Conservation (phyloP, 2,329 filamentous ascomycete species). For the Fusarium neocosmosporiellum region DNA sequence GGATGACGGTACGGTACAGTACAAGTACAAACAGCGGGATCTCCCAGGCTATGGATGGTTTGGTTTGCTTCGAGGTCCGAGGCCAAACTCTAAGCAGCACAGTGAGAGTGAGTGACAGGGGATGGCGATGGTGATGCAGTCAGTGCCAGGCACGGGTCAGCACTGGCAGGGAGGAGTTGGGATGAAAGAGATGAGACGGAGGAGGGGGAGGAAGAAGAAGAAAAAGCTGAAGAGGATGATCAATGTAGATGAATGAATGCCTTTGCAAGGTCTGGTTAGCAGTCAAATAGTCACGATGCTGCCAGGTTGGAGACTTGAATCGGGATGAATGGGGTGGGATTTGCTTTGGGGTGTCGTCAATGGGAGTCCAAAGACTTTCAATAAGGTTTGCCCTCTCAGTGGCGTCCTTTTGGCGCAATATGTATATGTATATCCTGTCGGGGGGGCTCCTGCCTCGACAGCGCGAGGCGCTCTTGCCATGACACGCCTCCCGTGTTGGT, state of each 20-base stretch:
- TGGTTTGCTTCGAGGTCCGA: background rate
- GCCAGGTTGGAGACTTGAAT: slow-evolving; percentile 30
- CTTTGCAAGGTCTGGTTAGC: slow-evolving; percentile 12
- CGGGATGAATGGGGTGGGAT: slow-evolving; percentile 28
- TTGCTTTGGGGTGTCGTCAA: slow-evolving; percentile 39
- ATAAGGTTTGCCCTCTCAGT: slow-evolving; percentile 43
- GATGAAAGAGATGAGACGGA: slow-evolving; percentile 11
- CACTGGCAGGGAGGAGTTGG: slow-evolving; percentile 7
- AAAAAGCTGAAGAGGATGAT: slow-evolving; percentile 25
- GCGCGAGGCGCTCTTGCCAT: slow-evolving; percentile 13
- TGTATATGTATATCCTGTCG: slow-evolving; percentile 38
- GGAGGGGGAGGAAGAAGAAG: slow-evolving; percentile 14
- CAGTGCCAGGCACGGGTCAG: background rate
- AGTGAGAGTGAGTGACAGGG: background rate
- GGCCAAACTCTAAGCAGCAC: background rate
- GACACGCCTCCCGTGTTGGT: background rate
- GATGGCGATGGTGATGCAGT: background rate
- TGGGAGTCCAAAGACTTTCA: slow-evolving; percentile 36
- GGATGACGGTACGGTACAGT: background rate
- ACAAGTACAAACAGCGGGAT: background rate
- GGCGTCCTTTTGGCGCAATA: slow-evolving; percentile 41
- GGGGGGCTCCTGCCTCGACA: slow-evolving; percentile 31
- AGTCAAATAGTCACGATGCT: slow-evolving; percentile 38
- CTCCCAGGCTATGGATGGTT: background rate
- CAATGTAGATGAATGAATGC: slow-evolving; percentile 35